A percentile compares a stretch with the other conserved stretches of the same genome.
Conservation (phyloP, 495 filamentous ascomycete genomes). For the Hyphodiscus hymeniophilus region DNA sequence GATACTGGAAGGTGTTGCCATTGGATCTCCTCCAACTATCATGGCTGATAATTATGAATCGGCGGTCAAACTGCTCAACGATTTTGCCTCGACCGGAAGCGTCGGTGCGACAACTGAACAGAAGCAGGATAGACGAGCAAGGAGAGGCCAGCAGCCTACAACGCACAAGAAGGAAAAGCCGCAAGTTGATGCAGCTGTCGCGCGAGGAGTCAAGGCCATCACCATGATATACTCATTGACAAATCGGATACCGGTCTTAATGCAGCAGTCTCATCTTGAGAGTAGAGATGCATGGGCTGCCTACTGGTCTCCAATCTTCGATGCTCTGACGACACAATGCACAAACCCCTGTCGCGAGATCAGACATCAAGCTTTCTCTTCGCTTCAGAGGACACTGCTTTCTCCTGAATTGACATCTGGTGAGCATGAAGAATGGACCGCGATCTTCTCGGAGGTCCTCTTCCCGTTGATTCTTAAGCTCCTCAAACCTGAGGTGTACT, state of each 20-base stretch:
- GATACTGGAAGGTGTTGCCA: conserved; percentile 65
- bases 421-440: conserved; percentile 84
- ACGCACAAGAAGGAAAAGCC: too few species aligned
- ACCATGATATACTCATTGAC: conserved; percentile 74
- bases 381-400: conserved; percentile 76
- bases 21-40: conserved; percentile 61
- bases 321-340: conserved; percentile 79
- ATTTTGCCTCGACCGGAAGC: conserved; percentile 79
- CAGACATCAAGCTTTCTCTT: conserved; percentile 78
- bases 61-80: conserved; percentile 72
- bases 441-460: conserved; percentile 89
- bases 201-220: conserved; percentile 72
- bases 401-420: conserved; percentile 68
- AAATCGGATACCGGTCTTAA: conserved; percentile 69
- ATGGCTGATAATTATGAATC: conserved; percentile 94
- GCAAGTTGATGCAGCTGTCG: conserved; percentile 61
- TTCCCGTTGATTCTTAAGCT: conserved; percentile 88
- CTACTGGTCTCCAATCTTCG: conserved; percentile 95
- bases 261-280: conserved; percentile 89
- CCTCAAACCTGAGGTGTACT: conserved; percentile 92
- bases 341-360: conserved; percentile 94
- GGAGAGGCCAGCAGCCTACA: conserved; percentile 28
- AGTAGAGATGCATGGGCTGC: conserved; percentile 89
- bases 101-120: conserved; percentile 76
- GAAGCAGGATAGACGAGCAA: conserved; percentile 58